These are phyloP conservation scores for Globisporangium uncinulatum DNA, from an alignment of 352 stramenopile species.

Conservation along the genomic window DNA sequence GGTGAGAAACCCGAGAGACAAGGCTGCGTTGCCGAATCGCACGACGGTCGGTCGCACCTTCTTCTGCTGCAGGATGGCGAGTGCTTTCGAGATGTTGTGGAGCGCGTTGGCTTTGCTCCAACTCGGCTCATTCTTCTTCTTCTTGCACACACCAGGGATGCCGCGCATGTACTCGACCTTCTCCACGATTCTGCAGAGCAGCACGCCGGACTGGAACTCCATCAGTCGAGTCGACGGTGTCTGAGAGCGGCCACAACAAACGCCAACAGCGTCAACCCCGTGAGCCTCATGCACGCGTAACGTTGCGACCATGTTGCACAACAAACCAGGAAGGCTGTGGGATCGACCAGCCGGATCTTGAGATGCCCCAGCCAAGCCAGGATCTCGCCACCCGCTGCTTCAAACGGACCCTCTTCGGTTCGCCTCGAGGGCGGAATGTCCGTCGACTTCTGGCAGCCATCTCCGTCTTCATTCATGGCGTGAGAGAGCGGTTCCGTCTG, in stretches of 20 bases:
- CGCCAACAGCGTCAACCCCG: background rate
- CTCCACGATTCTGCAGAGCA: slow-evolving; percentile 62
- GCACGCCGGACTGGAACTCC: slow-evolving; percentile 56
- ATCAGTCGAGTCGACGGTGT: slow-evolving; percentile 17
- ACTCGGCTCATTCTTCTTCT: slow-evolving; percentile 9
- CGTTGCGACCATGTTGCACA: too few species aligned
- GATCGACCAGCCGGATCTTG: slow-evolving; percentile 20
- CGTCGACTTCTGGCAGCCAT: background rate
- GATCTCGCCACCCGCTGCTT: slow-evolving; percentile 16
- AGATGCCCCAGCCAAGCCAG: slow-evolving; percentile 36
- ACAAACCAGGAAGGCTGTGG: slow-evolving; percentile 29
- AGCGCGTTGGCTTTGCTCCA: slow-evolving; percentile 49
- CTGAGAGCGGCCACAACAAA: slow-evolving; percentile 11
- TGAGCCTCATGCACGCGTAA: background rate
- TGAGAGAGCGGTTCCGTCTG: too few species aligned
- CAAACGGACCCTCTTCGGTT: background rate
- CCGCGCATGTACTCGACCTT: slow-evolving; percentile 61
- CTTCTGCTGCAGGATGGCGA: slow-evolving; percentile 53
- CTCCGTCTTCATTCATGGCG: too few species aligned
- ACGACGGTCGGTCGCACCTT: slow-evolving; percentile 24
- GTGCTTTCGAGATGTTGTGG: slow-evolving; percentile 69
- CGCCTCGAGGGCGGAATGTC: background rate
- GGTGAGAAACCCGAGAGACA: background rate
- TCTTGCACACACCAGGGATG: slow-evolving; percentile 39
- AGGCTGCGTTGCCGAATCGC: background rate